Percentiles rank a stretch among this genome's conserved stretches.
These are phyloP conservation scores for Diplodia seriata DNA, from an alignment of 2,329 filamentous ascomycete species.

Conservation along the genomic window DNA sequence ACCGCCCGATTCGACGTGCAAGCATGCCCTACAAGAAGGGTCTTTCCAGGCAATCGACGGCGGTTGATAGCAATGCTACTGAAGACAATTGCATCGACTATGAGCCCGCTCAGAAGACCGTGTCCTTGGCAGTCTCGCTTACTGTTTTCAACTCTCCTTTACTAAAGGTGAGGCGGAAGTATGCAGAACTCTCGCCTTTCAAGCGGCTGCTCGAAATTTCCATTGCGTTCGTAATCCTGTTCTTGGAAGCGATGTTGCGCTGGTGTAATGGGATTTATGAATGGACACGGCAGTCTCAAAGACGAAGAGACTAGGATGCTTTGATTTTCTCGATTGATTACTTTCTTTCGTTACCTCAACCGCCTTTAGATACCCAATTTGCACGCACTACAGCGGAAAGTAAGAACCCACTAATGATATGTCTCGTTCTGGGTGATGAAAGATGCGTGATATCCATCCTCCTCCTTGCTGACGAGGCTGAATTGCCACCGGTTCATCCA, in stretches of 20 bases:
- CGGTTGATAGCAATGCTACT: not conserved
- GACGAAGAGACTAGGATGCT: not conserved
- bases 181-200: slow-evolving; percentile 1
- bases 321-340: not conserved
- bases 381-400: not conserved
- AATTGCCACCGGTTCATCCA: not conserved
- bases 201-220: not conserved
- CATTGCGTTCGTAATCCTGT: not conserved
- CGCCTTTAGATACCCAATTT: not conserved
- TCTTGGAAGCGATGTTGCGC: not conserved
- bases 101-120: not conserved
- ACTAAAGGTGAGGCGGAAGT: not conserved
- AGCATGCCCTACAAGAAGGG: not conserved
- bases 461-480: not conserved
- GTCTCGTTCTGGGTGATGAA: no score
- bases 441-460: not conserved
- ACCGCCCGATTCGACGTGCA: not conserved
- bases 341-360: not conserved
- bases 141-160: not conserved
- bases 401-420: no score
- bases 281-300: not conserved
- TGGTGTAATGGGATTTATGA: slow-evolving; percentile 1
- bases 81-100: not conserved
- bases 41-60: slow-evolving; percentile 9
- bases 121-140: not conserved